Evolutionary conservation across 345 rosid genomes (phyloP).

Genomic region (Moricandia moricandioides): DNA sequence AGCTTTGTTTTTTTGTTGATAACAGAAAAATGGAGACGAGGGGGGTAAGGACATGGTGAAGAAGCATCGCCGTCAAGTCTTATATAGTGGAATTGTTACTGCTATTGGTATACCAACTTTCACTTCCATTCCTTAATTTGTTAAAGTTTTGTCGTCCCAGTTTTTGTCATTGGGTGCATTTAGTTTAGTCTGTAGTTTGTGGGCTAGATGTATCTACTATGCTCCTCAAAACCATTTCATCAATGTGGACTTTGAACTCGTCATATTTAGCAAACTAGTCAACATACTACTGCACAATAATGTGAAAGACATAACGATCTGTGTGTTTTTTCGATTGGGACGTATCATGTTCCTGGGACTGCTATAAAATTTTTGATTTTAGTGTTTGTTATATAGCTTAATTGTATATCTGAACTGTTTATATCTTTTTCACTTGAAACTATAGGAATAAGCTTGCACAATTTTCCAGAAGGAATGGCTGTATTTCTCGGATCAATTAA

Average conservation of each 20-base stretch:
- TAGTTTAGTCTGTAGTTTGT: conserved; percentile 15
- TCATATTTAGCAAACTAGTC: conserved; percentile 8
- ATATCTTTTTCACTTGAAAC: conserved; percentile 11
- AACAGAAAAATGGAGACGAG: conserved; percentile 63
- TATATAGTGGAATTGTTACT: conserved; percentile 86
- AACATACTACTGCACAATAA: background rate
- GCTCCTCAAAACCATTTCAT: conserved; percentile 15
- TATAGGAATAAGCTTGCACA: conserved; percentile 98
- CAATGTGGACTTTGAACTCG: conserved; percentile 6
- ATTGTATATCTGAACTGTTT: background rate
- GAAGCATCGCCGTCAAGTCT: conserved; percentile 88
- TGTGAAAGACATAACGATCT: background rate
- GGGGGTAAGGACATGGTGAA: conserved; percentile 86
- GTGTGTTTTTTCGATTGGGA: background rate
- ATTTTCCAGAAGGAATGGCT: conserved; percentile 98
- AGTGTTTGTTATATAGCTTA: background rate
- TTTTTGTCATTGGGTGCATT: background rate
- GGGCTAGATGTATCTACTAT: background rate
- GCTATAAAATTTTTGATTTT: background rate
- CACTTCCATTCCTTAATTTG: background rate
- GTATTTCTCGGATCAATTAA: conserved; percentile 96
- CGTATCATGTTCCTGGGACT: background rate
- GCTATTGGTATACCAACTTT: conserved; percentile 66
- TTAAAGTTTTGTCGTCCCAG: background rate
- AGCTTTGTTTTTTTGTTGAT: conserved; percentile 34